Conservation (phyloP, 2,329 filamentous ascomycete genomes). For the Metarhizium sp. region DNA sequence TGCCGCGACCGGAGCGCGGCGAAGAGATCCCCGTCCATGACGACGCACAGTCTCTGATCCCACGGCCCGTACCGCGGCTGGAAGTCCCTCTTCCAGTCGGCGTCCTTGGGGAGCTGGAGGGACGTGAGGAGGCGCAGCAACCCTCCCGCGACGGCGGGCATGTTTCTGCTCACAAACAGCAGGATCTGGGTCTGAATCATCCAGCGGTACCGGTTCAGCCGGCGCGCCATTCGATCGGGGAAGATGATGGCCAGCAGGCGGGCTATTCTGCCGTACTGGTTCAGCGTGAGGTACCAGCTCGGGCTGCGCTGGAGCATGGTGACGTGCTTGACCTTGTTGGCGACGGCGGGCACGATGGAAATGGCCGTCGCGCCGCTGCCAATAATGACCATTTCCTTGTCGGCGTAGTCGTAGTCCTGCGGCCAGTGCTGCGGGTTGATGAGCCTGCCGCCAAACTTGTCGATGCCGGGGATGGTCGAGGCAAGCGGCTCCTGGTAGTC, state of each 20-base stretch:
- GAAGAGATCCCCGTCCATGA: slow-evolving; percentile 36
- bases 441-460: slow-evolving; percentile 29
- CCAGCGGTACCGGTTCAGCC: slow-evolving; percentile 37
- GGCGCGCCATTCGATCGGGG: slow-evolving; percentile 31
- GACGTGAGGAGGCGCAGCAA: slow-evolving; percentile 32
- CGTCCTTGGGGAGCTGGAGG: slow-evolving; percentile 35
- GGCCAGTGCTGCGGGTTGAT: slow-evolving; percentile 72
- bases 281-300: slow-evolving; percentile 46
- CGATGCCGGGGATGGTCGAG: slow-evolving; percentile 34
- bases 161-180: slow-evolving; percentile 37
- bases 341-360: slow-evolving; percentile 53
- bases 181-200: slow-evolving; percentile 31
- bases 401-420: slow-evolving; percentile 51
- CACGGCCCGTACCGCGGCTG: slow-evolving; percentile 47
- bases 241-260: slow-evolving; percentile 29
- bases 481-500: slow-evolving; percentile 53
- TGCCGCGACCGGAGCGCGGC: slow-evolving; percentile 27
- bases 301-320: slow-evolving; percentile 65
- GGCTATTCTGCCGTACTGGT: slow-evolving; percentile 29
- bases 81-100: slow-evolving; percentile 43
- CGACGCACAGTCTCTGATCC: slow-evolving; percentile 62
- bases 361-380: slow-evolving; percentile 60
- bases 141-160: slow-evolving; percentile 34
- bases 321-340: slow-evolving; percentile 46
- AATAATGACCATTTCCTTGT: slow-evolving; percentile 57